Conservation (phyloP, 257 asterid species). For the Nicotiana otophora region DNA sequence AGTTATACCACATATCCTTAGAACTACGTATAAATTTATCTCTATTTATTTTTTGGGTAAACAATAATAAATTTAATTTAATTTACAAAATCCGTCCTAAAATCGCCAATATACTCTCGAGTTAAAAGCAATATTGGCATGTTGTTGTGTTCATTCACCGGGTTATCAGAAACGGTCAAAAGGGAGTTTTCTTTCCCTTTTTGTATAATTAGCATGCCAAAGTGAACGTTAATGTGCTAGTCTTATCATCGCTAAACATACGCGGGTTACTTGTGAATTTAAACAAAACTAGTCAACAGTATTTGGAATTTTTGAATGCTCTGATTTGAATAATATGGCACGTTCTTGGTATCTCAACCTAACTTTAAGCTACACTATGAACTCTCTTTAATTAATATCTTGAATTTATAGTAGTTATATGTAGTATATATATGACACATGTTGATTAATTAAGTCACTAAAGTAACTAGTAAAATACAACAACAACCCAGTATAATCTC, state of each 20-base stretch:
- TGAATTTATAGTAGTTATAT: too few relatives aligned
- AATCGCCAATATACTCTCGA: too few relatives aligned
- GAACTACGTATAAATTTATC: too few relatives aligned
- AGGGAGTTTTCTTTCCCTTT: slow-evolving; percentile 17
- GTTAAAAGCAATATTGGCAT: background rate
- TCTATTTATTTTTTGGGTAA: too few relatives aligned
- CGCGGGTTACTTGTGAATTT: slow-evolving; percentile 12
- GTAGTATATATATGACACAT: too few relatives aligned
- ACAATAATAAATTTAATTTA: too few relatives aligned
- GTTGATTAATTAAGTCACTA: too few relatives aligned
- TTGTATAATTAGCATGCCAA: background rate
- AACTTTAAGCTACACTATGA: slow-evolving; percentile 1
- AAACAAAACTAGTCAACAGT: slow-evolving; percentile 14
- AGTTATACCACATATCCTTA: too few relatives aligned
- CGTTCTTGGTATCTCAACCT: slow-evolving; percentile 33
- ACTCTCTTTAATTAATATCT: background rate
- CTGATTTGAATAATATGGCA: slow-evolving; percentile 14
- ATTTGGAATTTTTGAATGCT: slow-evolving; percentile 19
- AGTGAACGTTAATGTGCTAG: background rate
- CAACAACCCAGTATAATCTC: too few relatives aligned
- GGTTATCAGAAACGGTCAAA: slow-evolving; percentile 3
- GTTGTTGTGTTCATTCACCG: background rate
- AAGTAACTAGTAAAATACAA: too few relatives aligned
- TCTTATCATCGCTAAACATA: background rate
- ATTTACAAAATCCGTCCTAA: too few relatives aligned